Conservation (phyloP, 805 yeast genomes). For the Metschnikowia vanudenii region DNA sequence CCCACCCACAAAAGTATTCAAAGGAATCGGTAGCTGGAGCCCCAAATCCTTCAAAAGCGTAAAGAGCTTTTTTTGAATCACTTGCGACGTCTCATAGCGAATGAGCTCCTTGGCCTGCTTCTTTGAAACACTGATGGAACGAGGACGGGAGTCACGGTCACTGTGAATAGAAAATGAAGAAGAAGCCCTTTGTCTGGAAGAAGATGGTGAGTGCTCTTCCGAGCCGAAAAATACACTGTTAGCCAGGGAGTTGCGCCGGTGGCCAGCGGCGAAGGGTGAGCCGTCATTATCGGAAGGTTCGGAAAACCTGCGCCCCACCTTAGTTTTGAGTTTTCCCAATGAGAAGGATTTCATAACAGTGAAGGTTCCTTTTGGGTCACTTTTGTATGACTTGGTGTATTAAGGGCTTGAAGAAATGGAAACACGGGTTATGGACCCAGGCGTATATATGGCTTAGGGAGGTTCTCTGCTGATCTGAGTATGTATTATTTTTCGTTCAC, state of each 20-base stretch:
- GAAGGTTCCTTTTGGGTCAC: no score
- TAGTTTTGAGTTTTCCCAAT: slow-evolving; percentile 29
- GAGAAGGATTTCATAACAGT: slow-evolving; percentile 13
- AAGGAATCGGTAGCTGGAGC: slow-evolving; percentile 38
- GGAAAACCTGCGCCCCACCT: slow-evolving; percentile 28
- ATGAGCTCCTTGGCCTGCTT: slow-evolving; percentile 38
- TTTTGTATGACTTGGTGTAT: no score
- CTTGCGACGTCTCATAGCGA: slow-evolving; percentile 37
- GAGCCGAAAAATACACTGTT: slow-evolving; percentile 24
- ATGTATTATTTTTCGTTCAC: no score
- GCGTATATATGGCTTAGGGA: no score
- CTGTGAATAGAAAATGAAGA: slow-evolving; percentile 9
- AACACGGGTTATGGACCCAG: no score
- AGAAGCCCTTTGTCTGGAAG: slow-evolving; percentile 4
- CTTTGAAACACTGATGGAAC: slow-evolving; percentile 23
- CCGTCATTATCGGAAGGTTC: slow-evolving; percentile 25
- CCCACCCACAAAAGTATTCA: slow-evolving; percentile 28
- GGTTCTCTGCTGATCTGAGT: no score
- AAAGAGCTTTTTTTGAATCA: slow-evolving; percentile 35
- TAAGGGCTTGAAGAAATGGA: no score
- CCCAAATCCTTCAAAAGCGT: slow-evolving; percentile 36
- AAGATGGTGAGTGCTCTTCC: slow-evolving; percentile 10
- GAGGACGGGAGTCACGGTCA: slow-evolving; percentile 12
- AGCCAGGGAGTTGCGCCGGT: slow-evolving; percentile 23
- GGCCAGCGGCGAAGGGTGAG: slow-evolving; percentile 18